These are phyloP conservation scores for Eucalyptus leucophloia DNA, from an alignment of 345 rosid genomes.

Conservation along the genomic window DNA sequence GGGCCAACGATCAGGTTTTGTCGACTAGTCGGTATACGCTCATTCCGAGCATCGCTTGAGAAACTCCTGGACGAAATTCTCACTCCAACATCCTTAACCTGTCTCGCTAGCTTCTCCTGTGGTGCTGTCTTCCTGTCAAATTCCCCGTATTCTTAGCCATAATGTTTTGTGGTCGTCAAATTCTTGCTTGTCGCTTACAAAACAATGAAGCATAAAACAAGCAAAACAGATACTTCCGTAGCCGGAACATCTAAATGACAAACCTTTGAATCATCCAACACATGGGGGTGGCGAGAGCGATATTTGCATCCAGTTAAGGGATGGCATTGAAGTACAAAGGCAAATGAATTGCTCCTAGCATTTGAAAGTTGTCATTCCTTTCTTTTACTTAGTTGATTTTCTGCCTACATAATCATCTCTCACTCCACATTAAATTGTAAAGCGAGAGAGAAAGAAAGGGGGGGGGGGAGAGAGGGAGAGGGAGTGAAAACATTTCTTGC, in stretches of 20 bases:
- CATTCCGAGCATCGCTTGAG: background rate
- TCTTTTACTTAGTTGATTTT: background rate
- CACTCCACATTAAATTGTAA: background rate
- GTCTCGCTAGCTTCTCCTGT: background rate
- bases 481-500: background rate
- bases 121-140: background rate
- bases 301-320: background rate
- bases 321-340: background rate
- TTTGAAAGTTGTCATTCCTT: background rate
- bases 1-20: background rate
- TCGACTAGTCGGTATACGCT: background rate
- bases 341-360: background rate
- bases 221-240: background rate
- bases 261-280: background rate
- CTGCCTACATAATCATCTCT: background rate
- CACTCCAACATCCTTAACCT: background rate
- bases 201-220: background rate
- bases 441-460: no score
- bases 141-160: background rate
- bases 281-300: background rate
- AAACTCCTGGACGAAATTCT: background rate
- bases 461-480: background rate
- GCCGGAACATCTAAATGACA: background rate
- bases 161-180: background rate
- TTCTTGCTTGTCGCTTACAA: background rate